phyloP scores from a whole-genome alignment of 225 moss, liverwort and hornwort genomes.

The Takakia lepidozioides region DNA sequence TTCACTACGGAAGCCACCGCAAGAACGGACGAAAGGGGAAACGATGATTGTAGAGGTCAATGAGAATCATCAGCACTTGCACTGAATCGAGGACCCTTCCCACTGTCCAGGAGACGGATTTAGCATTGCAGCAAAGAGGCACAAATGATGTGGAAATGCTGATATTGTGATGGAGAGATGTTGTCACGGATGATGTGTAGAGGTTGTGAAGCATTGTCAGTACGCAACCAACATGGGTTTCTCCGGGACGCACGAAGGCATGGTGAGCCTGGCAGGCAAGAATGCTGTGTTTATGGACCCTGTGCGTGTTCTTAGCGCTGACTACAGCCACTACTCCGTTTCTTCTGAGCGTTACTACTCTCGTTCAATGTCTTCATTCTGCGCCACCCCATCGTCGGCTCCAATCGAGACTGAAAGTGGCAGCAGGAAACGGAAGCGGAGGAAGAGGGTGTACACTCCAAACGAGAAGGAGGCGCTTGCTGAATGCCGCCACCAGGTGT shows the following conservation, averaged over 20 bases:
- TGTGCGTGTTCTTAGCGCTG: slow-evolving; percentile 50
- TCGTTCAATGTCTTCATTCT: slow-evolving; percentile 26
- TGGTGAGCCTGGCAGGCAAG: slow-evolving; percentile 40
- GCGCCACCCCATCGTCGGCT: slow-evolving; percentile 2
- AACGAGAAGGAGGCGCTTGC: slow-evolving; percentile 72
- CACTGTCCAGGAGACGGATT: too few relatives aligned
- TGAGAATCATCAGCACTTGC: too few relatives aligned
- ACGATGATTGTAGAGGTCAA: too few relatives aligned
- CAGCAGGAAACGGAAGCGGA: slow-evolving; percentile 24
- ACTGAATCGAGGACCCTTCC: too few relatives aligned
- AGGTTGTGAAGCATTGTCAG: too few relatives aligned
- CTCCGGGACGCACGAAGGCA: slow-evolving; percentile 33
- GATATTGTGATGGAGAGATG: too few relatives aligned
- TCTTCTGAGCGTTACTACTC: slow-evolving; percentile 46
- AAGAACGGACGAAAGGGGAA: too few relatives aligned
- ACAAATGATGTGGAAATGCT: too few relatives aligned
- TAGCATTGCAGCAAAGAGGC: too few relatives aligned
- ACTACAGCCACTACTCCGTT: slow-evolving; percentile 39
- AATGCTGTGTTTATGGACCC: slow-evolving; percentile 84
- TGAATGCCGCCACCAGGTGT: slow-evolving; percentile 72
- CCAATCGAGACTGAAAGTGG: slow-evolving; percentile 2
- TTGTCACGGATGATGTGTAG: too few relatives aligned
- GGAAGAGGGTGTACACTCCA: slow-evolving; percentile 27
- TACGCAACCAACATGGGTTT: too few relatives aligned
- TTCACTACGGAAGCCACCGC: too few relatives aligned